Conservation (phyloP, 176 grass and related monocot genomes). For the Pontederia paniculata region DNA sequence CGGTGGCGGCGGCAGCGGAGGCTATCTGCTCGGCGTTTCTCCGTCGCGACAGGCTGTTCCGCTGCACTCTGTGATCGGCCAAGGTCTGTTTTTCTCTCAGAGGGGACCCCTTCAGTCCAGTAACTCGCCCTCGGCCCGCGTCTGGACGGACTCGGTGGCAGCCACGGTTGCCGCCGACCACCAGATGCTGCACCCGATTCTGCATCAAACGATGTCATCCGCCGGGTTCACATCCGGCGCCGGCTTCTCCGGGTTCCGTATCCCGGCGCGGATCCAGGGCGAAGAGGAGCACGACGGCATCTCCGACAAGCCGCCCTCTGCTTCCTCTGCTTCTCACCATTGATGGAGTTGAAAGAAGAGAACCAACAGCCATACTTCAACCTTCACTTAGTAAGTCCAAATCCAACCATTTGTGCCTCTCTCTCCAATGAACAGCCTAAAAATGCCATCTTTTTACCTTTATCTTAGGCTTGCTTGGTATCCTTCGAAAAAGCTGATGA, state of each 20-base stretch:
- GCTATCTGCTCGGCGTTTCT: constrained; percentile 57
- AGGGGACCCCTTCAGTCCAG: constrained; percentile 99
- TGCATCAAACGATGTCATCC: constrained; percentile 6
- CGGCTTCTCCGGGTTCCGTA: constrained; percentile 72
- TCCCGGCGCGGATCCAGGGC: constrained; percentile 83
- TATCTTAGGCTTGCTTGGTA: no score
- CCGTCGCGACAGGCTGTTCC: constrained; percentile 40
- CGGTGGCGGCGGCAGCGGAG: constrained; percentile 24
- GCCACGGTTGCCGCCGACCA: constrained; percentile 36
- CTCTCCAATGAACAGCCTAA: no score
- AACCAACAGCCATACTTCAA: background rate
- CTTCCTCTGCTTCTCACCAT: constrained; percentile 52
- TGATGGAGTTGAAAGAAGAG: constrained; percentile 41
- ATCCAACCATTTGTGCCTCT: no score
- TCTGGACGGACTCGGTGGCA: constrained; percentile 54
- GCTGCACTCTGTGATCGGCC: constrained; percentile 46
- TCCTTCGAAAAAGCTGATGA: no score
- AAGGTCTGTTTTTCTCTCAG: constrained; percentile 73
- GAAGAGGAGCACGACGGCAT: constrained; percentile 74
- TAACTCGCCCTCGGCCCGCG: constrained; percentile 76
- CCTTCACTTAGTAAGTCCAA: background rate
- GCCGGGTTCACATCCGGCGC: constrained; percentile 46
- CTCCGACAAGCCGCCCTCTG: constrained; percentile 72
- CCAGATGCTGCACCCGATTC: constrained; percentile 40
- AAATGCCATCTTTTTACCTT: no score